Conservation (phyloP, 305 asterid genomes). For the Ilex paraguariensis region DNA sequence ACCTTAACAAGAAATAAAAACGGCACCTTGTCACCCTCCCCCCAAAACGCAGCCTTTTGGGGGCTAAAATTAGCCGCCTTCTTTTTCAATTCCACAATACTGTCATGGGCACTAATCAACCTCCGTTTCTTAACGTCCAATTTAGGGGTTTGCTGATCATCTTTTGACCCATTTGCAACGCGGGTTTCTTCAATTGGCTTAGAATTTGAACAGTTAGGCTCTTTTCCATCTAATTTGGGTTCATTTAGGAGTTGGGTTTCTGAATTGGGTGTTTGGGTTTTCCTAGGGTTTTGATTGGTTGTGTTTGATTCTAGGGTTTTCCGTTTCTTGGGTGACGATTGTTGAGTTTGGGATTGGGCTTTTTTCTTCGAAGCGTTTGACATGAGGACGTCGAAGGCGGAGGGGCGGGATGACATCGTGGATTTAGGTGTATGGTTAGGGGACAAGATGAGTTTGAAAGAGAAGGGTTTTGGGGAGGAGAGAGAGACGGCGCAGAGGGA, state of each 20-base stretch:
- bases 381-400: slow-evolving; percentile 40
- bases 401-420: slow-evolving; percentile 24
- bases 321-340: slow-evolving; percentile 51
- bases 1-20: slow-evolving; percentile 89
- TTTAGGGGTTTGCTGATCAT: slow-evolving; percentile 9
- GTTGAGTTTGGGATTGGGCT: not conserved
- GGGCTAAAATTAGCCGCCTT: slow-evolving; percentile 33
- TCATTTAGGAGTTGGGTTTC: slow-evolving; percentile 4
- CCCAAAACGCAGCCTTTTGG: slow-evolving; percentile 84
- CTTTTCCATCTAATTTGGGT: slow-evolving; percentile 1
- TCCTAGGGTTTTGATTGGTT: slow-evolving; percentile 13
- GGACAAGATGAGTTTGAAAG: not conserved
- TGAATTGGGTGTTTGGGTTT: slow-evolving; percentile 19
- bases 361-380: slow-evolving; percentile 21
- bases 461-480: slow-evolving; percentile 5
- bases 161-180: slow-evolving; percentile 7
- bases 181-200: slow-evolving; percentile 2
- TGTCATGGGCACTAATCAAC: slow-evolving; percentile 34
- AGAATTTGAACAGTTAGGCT: not conserved
- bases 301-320: slow-evolving; percentile 33
- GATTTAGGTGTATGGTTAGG: slow-evolving; percentile 7
- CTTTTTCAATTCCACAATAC: slow-evolving; percentile 21
- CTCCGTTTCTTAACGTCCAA: slow-evolving; percentile 25
- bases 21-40: slow-evolving; percentile 69
- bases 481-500: not conserved